Conservation (phyloP, 23 red algal genomes). For the Chondrus crispus region DNA sequence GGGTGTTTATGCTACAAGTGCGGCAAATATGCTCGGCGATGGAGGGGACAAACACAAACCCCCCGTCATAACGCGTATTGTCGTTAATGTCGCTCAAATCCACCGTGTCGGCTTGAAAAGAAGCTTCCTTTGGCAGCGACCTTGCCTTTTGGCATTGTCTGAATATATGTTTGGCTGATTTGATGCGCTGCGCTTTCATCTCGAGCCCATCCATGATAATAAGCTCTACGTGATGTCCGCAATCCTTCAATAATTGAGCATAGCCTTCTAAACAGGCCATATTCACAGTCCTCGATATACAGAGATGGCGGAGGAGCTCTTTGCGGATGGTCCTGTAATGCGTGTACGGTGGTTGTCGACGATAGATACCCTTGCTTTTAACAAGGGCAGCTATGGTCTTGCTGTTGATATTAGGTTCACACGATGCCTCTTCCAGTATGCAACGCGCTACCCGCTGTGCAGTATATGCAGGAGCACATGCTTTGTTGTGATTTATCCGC, state of each 20-base stretch:
- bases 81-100: slow-evolving; percentile 6
- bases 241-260: background rate
- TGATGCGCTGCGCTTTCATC: background rate
- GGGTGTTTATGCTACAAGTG: no score
- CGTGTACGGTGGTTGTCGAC: background rate
- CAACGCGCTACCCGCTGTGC: background rate
- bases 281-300: background rate
- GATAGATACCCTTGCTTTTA: background rate
- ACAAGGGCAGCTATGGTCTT: background rate
- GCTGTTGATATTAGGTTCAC: slow-evolving; percentile 19
- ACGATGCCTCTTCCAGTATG: background rate
- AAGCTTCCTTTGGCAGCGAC: background rate
- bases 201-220: background rate
- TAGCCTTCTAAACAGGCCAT: slow-evolving; percentile 18
- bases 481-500: no score
- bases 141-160: slow-evolving; percentile 22
- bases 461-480: slow-evolving; percentile 11
- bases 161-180: slow-evolving; percentile 38
- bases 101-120: background rate
- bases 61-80: slow-evolving; percentile 2
- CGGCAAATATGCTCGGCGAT: no score
- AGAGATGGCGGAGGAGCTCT: background rate
- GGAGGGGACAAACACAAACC: slow-evolving; percentile 24
- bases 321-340: background rate
- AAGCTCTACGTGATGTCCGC: background rate